Evolutionary conservation across 2,329 filamentous ascomycete species (phyloP), one percentile per base, ranked within the genome.

Genomic region (Fusarium fracticaudum): DNA sequence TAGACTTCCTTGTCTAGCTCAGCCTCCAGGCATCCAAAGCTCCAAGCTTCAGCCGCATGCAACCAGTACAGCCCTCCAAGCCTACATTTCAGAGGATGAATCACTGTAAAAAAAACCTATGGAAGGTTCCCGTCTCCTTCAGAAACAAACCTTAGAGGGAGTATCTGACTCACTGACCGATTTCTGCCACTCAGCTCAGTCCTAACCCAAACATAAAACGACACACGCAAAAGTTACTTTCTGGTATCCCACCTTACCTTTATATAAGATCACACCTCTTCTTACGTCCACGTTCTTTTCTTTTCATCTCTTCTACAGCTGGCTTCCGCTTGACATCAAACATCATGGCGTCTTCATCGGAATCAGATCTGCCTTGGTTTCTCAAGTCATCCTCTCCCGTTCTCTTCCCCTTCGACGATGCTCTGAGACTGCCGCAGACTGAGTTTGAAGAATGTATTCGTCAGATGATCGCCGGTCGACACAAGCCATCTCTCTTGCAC

Each of bases 381-480:
- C 80, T 86, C 57, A 80, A 80, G 61, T 81, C 81, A 15, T 81
- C 78, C 1, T 80, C 76, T 37, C 83, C 84, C 0, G 84, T 86
- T 37, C 71, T 80, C 18, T 79, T 86, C 50, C 84, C 85, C 5
- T 64, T 69, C 14, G 76, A 82, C 45, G 78, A 81, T n/a, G 83
- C 80, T 24, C 74, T 86, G 51, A 78, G 74, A 45, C 73, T 79
- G 24, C 62, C 82, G 1, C 71, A 74, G 13, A 69, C 73, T n/a
- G 80, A 83, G 9, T 85, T 84, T 45, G 78, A 82, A 18, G 64
- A 57, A 6, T 83, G 81, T 65, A 40, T 84, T 15, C 75, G 65
- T 24, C 69, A 69, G 15, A 79, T 82, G 37, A 67, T 83, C 22
- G 41, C 63, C 13, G 50, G 53, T 12, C 71, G 70, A 15, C 62